These are phyloP conservation scores for Sporothrix pallida DNA, from an alignment of 2,329 filamentous ascomycete genomes.

Conservation along the genomic window DNA sequence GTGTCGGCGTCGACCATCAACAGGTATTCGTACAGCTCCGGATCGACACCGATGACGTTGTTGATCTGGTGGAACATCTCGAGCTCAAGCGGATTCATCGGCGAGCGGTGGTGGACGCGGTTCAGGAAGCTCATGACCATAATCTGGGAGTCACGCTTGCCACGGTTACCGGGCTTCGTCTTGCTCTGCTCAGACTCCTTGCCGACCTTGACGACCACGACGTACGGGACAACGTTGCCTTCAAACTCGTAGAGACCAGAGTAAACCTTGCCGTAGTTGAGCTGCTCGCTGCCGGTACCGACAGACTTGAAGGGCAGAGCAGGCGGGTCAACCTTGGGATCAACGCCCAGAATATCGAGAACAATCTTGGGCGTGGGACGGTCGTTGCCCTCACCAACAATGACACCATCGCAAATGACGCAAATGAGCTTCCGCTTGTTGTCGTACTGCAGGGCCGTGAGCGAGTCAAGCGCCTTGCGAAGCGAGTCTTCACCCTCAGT, in stretches of 20 bases:
- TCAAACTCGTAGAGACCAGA: constrained; percentile 97
- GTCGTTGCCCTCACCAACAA: constrained; percentile 94
- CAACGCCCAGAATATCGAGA: constrained; percentile 93
- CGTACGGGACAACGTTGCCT: constrained; percentile 94
- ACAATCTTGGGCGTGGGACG: constrained; percentile 97
- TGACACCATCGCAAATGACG: constrained; percentile 96
- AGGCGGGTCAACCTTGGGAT: constrained; percentile 94
- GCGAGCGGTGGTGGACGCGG: constrained; percentile 88
- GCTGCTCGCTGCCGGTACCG: constrained; percentile 84
- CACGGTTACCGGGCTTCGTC: constrained; percentile 94
- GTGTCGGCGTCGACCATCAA: constrained; percentile 99
- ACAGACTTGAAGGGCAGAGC: constrained; percentile 94
- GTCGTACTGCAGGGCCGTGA: constrained; percentile 94
- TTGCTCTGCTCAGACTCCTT: constrained; percentile 93
- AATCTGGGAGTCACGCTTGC: constrained; percentile 98
- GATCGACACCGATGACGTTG: constrained; percentile 98
- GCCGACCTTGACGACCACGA: constrained; percentile 95
- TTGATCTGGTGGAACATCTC: constrained; percentile 99
- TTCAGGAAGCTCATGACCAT: constrained; percentile 97
- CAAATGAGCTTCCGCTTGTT: constrained; percentile 98
- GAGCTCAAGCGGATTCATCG: constrained; percentile 94
- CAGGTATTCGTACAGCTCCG: constrained; percentile 95
- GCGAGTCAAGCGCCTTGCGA: constrained; percentile 88
- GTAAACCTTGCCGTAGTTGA: constrained; percentile 98
- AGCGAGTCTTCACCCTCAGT: constrained; percentile 97